Evolutionary conservation across 176 grass and related monocot genomes (phyloP).

Genomic region (Calamus simplicifolius): DNA sequence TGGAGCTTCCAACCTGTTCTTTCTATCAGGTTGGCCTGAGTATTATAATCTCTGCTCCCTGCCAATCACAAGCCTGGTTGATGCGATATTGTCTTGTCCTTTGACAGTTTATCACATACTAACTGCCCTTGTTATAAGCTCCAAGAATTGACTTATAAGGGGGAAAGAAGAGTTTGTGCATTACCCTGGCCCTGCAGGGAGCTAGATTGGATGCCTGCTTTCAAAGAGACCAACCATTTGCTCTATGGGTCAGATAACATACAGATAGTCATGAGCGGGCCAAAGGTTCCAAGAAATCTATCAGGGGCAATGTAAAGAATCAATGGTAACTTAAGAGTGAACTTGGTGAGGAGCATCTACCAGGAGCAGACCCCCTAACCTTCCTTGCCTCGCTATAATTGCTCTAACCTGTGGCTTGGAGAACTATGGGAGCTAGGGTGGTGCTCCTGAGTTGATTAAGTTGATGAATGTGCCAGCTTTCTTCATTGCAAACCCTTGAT

Average conservation of each 20-base stretch:
- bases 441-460: constrained; percentile 23
- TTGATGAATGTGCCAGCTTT: constrained; percentile 32
- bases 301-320: no score
- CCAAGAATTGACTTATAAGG: constrained; percentile 31
- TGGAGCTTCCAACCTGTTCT: constrained; percentile 18
- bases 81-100: constrained; percentile 28
- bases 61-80: constrained; percentile 26
- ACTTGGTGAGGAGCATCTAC: no score
- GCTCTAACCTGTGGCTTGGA: constrained; percentile 1
- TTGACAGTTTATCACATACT: constrained; percentile 41
- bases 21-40: constrained; percentile 35
- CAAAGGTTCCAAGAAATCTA: no score
- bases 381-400: no score
- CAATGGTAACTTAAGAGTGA: background rate
- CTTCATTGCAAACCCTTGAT: constrained; percentile 3
- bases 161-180: constrained; percentile 38
- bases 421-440: constrained; percentile 23
- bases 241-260: background rate
- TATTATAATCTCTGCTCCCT: constrained; percentile 37
- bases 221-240: constrained; percentile 19
- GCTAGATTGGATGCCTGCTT: constrained; percentile 37
- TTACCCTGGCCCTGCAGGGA: constrained; percentile 36
- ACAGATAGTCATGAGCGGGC: constrained; percentile 1
- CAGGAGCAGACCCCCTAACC: no score
- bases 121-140: constrained; percentile 26